Evolutionary conservation across 768 basidiomycete species (phyloP).

Genomic region (Pleurotus tuoliensis): DNA sequence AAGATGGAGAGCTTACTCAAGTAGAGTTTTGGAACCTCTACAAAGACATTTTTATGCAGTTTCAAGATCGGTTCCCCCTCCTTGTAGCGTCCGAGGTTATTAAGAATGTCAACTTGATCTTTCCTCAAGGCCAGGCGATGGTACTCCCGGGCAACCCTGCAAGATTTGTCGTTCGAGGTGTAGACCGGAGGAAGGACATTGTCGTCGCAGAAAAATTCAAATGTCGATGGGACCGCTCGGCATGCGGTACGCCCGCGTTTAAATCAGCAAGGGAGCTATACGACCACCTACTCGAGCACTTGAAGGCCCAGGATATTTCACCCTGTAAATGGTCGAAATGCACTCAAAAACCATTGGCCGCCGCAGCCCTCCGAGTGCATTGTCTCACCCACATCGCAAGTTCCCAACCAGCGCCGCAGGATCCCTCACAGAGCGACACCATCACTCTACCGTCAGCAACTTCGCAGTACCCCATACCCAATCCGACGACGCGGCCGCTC

Average conservation of each 20-base stretch:
- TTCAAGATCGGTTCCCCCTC: conserved; percentile 52
- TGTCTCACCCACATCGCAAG: conserved; percentile 74
- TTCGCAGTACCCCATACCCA: conserved; percentile 50
- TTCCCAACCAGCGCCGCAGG: conserved; percentile 48
- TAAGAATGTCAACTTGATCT: conserved; percentile 84
- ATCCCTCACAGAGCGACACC: conserved; percentile 69
- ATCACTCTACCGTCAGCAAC: conserved; percentile 61
- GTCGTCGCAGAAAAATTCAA: conserved; percentile 59
- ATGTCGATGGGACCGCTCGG: conserved; percentile 72
- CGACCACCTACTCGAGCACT: conserved; percentile 63
- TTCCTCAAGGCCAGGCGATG: conserved; percentile 84
- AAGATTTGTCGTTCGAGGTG: conserved; percentile 85
- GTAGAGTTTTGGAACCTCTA: conserved; percentile 96
- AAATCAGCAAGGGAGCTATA: conserved; percentile 60
- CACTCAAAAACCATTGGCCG: conserved; percentile 39
- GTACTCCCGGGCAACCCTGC: conserved; percentile 70
- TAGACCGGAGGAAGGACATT: conserved; percentile 62
- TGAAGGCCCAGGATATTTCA: conserved; percentile 26
- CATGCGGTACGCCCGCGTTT: conserved; percentile 47
- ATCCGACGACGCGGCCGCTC: conserved; percentile 63
- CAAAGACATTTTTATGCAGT: conserved; percentile 72
- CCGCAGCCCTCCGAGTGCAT: conserved; percentile 56
- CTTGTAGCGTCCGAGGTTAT: conserved; percentile 91
- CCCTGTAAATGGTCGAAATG: conserved; percentile 77
- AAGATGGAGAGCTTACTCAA: conserved; percentile 83